Percentiles rank a stretch among this genome's conserved stretches.
These are phyloP conservation scores for Pyrenophora teres DNA, from an alignment of 2,329 filamentous ascomycete genomes.

Conservation along the genomic window DNA sequence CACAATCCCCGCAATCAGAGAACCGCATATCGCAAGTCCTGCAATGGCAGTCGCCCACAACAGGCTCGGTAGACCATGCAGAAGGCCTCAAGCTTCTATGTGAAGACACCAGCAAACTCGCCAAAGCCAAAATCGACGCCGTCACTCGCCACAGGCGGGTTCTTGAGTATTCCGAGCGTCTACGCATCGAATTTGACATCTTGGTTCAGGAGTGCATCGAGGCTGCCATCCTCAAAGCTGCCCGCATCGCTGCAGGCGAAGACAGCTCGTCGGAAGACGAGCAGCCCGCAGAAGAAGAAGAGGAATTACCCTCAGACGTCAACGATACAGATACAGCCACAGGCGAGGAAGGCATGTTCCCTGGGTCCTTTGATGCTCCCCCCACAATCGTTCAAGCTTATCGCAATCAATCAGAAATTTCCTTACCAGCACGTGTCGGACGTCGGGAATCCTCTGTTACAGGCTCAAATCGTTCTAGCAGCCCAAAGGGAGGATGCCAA, in stretches of 20 bases:
- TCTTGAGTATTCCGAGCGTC: slow-evolving; percentile 93
- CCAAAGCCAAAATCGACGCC: slow-evolving; percentile 88
- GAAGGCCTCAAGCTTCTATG: slow-evolving; percentile 87
- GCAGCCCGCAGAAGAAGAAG: slow-evolving; percentile 47
- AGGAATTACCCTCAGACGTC: slow-evolving; percentile 55
- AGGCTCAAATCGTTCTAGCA: slow-evolving; percentile 82
- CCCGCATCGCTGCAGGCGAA: slow-evolving; percentile 82
- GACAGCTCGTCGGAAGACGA: slow-evolving; percentile 73
- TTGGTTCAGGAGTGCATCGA: slow-evolving; percentile 96
- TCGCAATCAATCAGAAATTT: slow-evolving; percentile 58
- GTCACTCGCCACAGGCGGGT: slow-evolving; percentile 90
- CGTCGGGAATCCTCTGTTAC: slow-evolving; percentile 65
- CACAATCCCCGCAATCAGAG: slow-evolving; percentile 94
- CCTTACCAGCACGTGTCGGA: slow-evolving; percentile 51
- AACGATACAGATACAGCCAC: slow-evolving; percentile 43
- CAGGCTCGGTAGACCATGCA: slow-evolving; percentile 89
- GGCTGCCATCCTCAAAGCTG: slow-evolving; percentile 86
- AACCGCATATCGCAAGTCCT: slow-evolving; percentile 91
- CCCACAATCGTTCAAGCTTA: slow-evolving; percentile 63
- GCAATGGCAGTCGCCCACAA: slow-evolving; percentile 95
- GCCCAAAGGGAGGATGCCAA: slow-evolving; percentile 79
- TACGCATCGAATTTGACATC: slow-evolving; percentile 89
- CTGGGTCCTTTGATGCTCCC: slow-evolving; percentile 62
- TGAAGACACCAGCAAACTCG: slow-evolving; percentile 82
- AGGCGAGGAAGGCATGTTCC: slow-evolving; percentile 61